phyloP scores from a whole-genome alignment of 2,329 filamentous ascomycete genomes.

The Ciborinia camelliae region DNA sequence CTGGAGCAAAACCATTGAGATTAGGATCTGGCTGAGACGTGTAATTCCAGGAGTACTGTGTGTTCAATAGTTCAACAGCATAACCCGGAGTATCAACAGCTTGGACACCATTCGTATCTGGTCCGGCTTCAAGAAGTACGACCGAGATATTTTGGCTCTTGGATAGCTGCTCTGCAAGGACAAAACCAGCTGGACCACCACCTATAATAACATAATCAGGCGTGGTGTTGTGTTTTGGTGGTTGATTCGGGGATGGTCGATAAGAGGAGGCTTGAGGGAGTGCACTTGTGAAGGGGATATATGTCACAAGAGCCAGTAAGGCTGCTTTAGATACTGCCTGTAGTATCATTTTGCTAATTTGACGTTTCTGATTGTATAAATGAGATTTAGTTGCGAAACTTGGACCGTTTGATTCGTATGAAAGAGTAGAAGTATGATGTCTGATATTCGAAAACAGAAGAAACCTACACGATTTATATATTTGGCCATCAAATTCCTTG shows the following conservation, averaged over 20 bases:
- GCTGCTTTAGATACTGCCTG: background rate
- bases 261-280: no score
- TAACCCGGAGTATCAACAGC: background rate
- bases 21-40: background rate
- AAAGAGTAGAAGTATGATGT: background rate
- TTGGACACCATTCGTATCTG: background rate
- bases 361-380: background rate
- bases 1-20: slow-evolving; percentile 16
- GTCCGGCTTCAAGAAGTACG: slow-evolving; percentile 16
- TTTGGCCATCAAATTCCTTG: background rate
- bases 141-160: background rate
- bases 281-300: background rate
- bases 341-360: background rate
- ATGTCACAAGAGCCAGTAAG: background rate
- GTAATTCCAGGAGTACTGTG: slow-evolving; percentile 2
- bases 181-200: slow-evolving; percentile 13
- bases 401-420: background rate
- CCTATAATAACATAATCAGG: slow-evolving; percentile 16
- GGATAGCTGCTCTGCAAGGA: background rate
- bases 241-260: background rate
- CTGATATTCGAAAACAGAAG: background rate
- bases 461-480: background rate
- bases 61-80: background rate
- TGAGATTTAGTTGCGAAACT: background rate
- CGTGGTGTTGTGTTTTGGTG: background rate